These are phyloP conservation scores for Ascochyta lentis DNA, from an alignment of 2,329 filamentous ascomycete genomes.

Conservation along the genomic window DNA sequence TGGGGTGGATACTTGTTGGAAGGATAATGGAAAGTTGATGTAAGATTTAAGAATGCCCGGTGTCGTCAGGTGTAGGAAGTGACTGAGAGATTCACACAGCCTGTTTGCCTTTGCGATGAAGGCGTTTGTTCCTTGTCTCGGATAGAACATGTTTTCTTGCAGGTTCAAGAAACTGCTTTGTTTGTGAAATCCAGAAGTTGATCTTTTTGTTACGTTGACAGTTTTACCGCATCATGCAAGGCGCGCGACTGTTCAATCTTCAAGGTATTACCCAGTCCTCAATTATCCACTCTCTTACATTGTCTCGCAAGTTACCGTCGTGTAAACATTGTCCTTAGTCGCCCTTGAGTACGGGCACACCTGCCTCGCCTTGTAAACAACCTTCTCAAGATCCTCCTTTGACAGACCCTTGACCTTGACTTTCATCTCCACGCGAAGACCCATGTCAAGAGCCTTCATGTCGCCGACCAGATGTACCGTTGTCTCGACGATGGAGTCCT, in stretches of 20 bases:
- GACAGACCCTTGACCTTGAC: slow-evolving; percentile 45
- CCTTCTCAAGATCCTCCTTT: slow-evolving; percentile 45
- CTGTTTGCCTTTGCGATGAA: too few relatives aligned
- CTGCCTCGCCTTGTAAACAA: slow-evolving; percentile 44
- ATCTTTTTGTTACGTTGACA: too few relatives aligned
- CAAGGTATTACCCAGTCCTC: background rate
- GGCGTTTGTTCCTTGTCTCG: too few relatives aligned
- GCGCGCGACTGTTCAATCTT: background rate
- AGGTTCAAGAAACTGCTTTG: too few relatives aligned
- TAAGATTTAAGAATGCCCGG: too few relatives aligned
- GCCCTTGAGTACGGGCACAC: slow-evolving; percentile 47
- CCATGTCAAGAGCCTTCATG: slow-evolving; percentile 55
- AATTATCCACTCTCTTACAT: slow-evolving; percentile 20
- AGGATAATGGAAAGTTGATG: too few relatives aligned
- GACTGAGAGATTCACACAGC: too few relatives aligned
- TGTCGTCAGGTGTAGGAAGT: too few relatives aligned
- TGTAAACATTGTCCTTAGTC: slow-evolving; percentile 44
- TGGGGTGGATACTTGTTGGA: too few relatives aligned
- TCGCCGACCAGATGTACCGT: slow-evolving; percentile 56
- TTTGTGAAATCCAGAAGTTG: too few relatives aligned
- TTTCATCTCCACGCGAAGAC: slow-evolving; percentile 54
- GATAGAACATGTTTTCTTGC: too few relatives aligned
- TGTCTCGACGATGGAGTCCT: slow-evolving; percentile 51
- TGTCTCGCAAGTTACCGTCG: slow-evolving; percentile 28
- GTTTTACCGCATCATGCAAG: background rate